Conservation (phyloP, 2,329 filamentous ascomycete species). For the Aspergillus sp. region DNA sequence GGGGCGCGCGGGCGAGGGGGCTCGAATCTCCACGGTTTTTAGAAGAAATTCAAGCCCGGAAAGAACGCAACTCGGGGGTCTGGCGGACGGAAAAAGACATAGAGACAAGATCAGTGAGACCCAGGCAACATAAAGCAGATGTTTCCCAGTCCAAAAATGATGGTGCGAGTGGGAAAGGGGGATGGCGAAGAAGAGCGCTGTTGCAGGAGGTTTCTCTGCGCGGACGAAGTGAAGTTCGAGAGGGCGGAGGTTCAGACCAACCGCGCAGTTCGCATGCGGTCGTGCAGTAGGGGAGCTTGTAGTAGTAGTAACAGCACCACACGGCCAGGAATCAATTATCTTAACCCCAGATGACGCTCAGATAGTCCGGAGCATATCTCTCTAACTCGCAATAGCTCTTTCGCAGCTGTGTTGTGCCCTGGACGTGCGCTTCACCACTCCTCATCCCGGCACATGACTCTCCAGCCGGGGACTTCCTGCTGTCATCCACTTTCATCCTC, state of each 20-base stretch:
- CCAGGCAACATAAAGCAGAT: constrained; percentile 19
- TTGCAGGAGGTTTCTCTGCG: constrained; percentile 34
- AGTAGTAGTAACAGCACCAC: background rate
- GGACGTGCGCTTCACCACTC: too few species aligned
- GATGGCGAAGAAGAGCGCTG: constrained; percentile 33
- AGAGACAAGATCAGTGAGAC: constrained; percentile 7
- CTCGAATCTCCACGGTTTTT: constrained; percentile 37
- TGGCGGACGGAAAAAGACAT: constrained; percentile 26
- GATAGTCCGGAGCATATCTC: too few species aligned
- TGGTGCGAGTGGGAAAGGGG: constrained; percentile 23
- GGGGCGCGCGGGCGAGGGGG: constrained; percentile 34
- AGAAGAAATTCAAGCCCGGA: constrained; percentile 22
- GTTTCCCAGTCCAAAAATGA: constrained; percentile 24
- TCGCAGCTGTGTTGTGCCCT: too few species aligned
- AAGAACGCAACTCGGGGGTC: constrained; percentile 19
- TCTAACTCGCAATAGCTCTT: too few species aligned
- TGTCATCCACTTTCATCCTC: background rate
- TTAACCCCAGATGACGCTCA: too few species aligned
- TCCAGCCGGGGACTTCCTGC: background rate
- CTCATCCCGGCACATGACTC: too few species aligned
- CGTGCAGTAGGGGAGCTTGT: background rate
- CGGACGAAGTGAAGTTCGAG: constrained; percentile 32
- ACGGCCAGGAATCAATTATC: background rate
- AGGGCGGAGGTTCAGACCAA: constrained; percentile 27
- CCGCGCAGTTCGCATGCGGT: constrained; percentile 19